Base-by-base conservation (phyloP, 1,139 yeast species). In the Hemisphaericaspora subhashii region DNA sequence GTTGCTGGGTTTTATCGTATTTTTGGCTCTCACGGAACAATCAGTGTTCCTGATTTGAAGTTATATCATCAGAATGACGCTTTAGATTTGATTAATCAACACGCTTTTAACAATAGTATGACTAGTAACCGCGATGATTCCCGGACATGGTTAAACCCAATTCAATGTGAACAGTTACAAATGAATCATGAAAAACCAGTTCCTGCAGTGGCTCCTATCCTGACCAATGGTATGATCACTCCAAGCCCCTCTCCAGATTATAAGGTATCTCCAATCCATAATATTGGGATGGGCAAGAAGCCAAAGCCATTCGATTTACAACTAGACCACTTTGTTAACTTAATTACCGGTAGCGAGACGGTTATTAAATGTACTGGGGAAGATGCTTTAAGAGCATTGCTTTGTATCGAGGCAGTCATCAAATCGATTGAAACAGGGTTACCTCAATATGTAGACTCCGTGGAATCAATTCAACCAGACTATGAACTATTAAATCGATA, bases 41-140 rank as follows among this genome's bases (percentile, higher is more conserved):
- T 69, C 25, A 67, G 72, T 4, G 55, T 69, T 4, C 75, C 75
- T 1, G 75, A 69, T 39, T 51, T 68, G 52, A 66, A 62, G 21
- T 47, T 69, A 16, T 66, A 62, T 41, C 66, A 64, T 40, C 71
- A 66, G 23, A 30, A 36, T 36, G 38, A 40, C 35, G 41, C 33
- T 12, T 22, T 13, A 14, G 33, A 6, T 4, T 15, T 29, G 27
- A 6, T n/a, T 12, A 13, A 23, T 33, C 20, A 14, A 2, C 38
- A 31, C 7, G 20, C 17, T 2, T 8, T 11, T 24, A 32, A 36
- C n/a, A 40, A 40, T 20, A 30, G 30, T 12, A 41, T 38, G 40
- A 21, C 15, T 5, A 35, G 31, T 25, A 35, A 38, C 16, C 11
- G 36, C 6, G 30, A 33, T 12, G 44, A 40, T 17, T 41, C 52